Conservation (phyloP, 1,139 yeast species). For the Scheffersomyces quercinus region DNA sequence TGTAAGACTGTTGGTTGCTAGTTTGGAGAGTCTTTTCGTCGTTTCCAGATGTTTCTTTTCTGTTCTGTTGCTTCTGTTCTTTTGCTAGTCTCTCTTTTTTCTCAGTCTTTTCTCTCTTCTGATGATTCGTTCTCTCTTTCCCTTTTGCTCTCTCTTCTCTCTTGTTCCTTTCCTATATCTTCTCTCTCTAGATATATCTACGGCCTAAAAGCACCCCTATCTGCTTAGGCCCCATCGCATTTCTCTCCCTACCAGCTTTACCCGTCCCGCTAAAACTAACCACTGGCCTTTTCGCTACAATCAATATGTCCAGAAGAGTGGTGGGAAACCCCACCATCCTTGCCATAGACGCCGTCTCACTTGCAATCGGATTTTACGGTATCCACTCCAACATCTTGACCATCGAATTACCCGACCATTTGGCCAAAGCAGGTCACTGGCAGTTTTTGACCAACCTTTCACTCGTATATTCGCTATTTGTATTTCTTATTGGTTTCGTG, state of each 20-base stretch:
- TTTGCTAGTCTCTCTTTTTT: no score
- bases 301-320: conserved; percentile 18
- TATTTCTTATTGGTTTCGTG: conserved; percentile 40
- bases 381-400: conserved; percentile 17
- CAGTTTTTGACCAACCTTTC: conserved; percentile 71
- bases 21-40: no score
- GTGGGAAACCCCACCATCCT: conserved; percentile 34
- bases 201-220: no score
- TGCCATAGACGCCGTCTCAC: conserved; percentile 25
- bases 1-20: no score
- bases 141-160: background rate
- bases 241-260: background rate
- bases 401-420: conserved; percentile 43
- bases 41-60: no score
- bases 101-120: no score
- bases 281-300: no score
- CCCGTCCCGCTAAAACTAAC: no score
- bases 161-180: background rate
- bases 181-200: background rate
- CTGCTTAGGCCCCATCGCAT: background rate
- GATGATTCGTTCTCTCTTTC: background rate
- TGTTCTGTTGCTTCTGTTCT: no score
- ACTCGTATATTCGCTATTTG: conserved; percentile 46
- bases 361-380: conserved; percentile 35
- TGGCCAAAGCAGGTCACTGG: conserved; percentile 59